Conservation (phyloP, 1,139 yeast genomes). For the Petasospora fabianii region DNA sequence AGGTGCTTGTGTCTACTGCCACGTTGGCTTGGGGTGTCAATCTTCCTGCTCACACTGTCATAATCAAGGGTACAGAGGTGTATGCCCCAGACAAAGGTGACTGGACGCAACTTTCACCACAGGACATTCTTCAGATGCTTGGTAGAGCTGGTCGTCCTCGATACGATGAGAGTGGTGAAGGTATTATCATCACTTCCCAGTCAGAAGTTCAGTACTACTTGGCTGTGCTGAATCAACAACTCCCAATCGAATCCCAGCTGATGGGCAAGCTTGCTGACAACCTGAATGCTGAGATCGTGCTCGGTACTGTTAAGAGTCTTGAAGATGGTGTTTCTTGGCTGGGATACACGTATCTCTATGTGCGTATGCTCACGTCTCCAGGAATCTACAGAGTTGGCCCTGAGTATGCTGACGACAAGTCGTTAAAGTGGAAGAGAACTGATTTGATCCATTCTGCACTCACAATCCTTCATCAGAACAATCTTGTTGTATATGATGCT, state of each 20-base stretch:
- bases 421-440: conserved; percentile 48
- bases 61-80: conserved; percentile 91
- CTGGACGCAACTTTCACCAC: conserved; percentile 89
- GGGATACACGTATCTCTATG: conserved; percentile 71
- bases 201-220: conserved; percentile 83
- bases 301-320: conserved; percentile 59
- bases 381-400: conserved; percentile 72
- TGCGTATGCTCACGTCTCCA: conserved; percentile 77
- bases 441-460: conserved; percentile 81
- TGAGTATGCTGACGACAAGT: conserved; percentile 52
- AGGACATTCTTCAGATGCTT: conserved; percentile 90
- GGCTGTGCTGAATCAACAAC: conserved; percentile 82
- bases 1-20: conserved; percentile 87
- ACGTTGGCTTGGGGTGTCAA: conserved; percentile 99
- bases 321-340: conserved; percentile 79
- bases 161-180: conserved; percentile 89
- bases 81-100: conserved; percentile 87
- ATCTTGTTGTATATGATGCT: conserved; percentile 57
- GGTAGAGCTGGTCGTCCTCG: conserved; percentile 98
- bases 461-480: conserved; percentile 47
- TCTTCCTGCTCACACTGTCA: conserved; percentile 93
- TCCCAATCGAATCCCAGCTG: conserved; percentile 90
- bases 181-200: conserved; percentile 86
- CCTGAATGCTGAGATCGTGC: conserved; percentile 82
- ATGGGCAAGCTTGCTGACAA: conserved; percentile 67